Evolutionary conservation across 805 yeast species (phyloP).

Genomic region (Candida hungchunana): DNA sequence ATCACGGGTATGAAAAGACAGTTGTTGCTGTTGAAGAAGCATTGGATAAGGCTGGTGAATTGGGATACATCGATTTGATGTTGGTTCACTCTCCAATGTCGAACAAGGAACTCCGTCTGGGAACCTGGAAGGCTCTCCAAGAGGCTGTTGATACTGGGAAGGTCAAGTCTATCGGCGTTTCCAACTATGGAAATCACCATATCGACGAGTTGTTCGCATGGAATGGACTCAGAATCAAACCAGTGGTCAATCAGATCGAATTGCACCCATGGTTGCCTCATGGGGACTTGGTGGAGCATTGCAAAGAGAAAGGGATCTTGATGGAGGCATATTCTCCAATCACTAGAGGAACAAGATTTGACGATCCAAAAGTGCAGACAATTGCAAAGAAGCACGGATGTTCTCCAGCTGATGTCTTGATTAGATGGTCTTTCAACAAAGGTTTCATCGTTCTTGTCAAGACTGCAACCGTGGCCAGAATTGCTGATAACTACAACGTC

Average conservation of each 20-base stretch:
- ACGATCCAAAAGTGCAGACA: slow-evolving; percentile 47
- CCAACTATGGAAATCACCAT: slow-evolving; percentile 62
- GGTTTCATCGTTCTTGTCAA: slow-evolving; percentile 73
- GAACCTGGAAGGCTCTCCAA: slow-evolving; percentile 69
- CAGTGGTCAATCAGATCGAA: slow-evolving; percentile 67
- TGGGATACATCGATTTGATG: slow-evolving; percentile 69
- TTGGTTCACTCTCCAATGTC: slow-evolving; percentile 63
- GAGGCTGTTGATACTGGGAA: slow-evolving; percentile 58
- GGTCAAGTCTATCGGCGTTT: slow-evolving; percentile 70
- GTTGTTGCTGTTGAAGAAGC: slow-evolving; percentile 46
- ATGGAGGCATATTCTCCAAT: slow-evolving; percentile 78
- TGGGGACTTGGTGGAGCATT: slow-evolving; percentile 47
- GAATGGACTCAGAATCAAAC: slow-evolving; percentile 47
- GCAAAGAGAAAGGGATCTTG: slow-evolving; percentile 46
- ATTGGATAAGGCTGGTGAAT: slow-evolving; percentile 42
- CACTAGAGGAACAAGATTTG: slow-evolving; percentile 53
- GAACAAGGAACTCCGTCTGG: slow-evolving; percentile 46
- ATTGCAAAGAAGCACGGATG: slow-evolving; percentile 47
- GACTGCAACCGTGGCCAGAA: slow-evolving; percentile 49
- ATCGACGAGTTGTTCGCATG: slow-evolving; percentile 56
- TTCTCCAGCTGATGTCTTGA: slow-evolving; percentile 57
- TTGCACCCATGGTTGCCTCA: slow-evolving; percentile 67
- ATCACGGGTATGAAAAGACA: slow-evolving; percentile 56
- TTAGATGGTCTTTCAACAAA: slow-evolving; percentile 70
- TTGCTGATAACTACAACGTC: slow-evolving; percentile 52